Conservation (phyloP, 2,329 filamentous ascomycete genomes). For the Colletotrichum australisinense region DNA sequence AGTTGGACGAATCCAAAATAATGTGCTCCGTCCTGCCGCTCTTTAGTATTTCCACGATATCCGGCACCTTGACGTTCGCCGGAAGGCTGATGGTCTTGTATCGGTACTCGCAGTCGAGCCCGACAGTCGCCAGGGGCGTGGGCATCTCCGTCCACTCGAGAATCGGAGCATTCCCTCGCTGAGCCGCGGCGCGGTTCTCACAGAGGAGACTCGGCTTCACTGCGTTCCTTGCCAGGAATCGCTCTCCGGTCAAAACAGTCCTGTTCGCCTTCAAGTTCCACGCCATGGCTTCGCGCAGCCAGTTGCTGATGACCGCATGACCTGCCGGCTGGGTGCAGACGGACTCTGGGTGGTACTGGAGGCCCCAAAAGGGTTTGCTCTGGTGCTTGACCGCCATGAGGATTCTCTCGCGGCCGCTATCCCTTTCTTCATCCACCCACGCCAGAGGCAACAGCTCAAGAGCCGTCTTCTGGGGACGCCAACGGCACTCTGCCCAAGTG, state of each 20-base stretch:
- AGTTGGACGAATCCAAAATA: constrained; percentile 71
- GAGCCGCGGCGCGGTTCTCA: constrained; percentile 13
- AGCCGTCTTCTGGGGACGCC: constrained; percentile 48
- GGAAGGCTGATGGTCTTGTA: constrained; percentile 57
- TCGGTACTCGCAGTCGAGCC: constrained; percentile 48
- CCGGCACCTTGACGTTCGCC: constrained; percentile 59
- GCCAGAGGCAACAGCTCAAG: constrained; percentile 68
- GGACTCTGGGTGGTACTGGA: constrained; percentile 93
- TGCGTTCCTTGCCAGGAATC: constrained; percentile 44
- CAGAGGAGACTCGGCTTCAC: constrained; percentile 49
- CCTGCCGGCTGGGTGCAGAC: constrained; percentile 81
- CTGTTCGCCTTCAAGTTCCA: constrained; percentile 63
- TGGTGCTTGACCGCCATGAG: constrained; percentile 83
- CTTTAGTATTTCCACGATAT: constrained; percentile 65
- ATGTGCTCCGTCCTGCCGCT: constrained; percentile 58
- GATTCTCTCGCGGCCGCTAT: constrained; percentile 59
- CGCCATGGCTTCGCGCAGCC: constrained; percentile 74
- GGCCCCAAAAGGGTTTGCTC: constrained; percentile 80
- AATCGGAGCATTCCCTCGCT: background rate
- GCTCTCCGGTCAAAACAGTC: constrained; percentile 34
- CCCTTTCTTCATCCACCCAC: constrained; percentile 65
- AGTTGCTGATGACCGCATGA: constrained; percentile 74
- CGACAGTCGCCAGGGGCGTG: constrained; percentile 43
- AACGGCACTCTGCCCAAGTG: constrained; percentile 52
- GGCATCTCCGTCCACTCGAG: constrained; percentile 25